Evolutionary conservation across 768 basidiomycete genomes (phyloP).

Genomic region (Antrodiella citrinella): DNA sequence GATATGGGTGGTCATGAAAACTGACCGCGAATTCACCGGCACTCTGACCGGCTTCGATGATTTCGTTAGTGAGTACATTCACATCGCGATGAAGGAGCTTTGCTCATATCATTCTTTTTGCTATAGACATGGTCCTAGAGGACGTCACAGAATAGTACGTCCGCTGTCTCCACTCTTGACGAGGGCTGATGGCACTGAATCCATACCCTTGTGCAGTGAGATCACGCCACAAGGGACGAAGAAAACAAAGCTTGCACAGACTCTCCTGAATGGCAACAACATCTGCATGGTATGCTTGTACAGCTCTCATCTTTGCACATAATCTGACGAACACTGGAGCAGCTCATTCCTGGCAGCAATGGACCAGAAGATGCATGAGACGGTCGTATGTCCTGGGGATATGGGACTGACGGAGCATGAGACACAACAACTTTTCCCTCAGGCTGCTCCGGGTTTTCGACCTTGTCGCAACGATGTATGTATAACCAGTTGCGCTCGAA

Average conservation of each 20-base stretch:
- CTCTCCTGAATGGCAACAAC: constrained; percentile 88
- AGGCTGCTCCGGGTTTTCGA: too few species aligned
- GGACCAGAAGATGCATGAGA: constrained; percentile 8
- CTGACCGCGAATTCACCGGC: constrained; percentile 93
- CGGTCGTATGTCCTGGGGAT: too few species aligned
- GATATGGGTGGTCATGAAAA: constrained; percentile 99
- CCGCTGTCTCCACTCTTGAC: neutral
- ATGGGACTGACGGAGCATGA: too few species aligned
- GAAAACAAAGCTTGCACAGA: constrained; percentile 78
- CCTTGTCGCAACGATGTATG: too few species aligned
- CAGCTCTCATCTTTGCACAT: neutral
- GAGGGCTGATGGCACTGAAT: neutral
- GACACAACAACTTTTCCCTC: too few species aligned
- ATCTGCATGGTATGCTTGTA: constrained; percentile 75
- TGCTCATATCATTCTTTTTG: neutral
- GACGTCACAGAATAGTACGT: constrained; percentile 95
- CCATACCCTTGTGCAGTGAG: constrained; percentile 45
- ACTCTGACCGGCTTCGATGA: constrained; percentile 95
- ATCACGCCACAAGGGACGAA: constrained; percentile 75
- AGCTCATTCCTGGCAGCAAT: constrained; percentile 13
- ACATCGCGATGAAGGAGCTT: neutral
- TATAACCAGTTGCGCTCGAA: too few species aligned
- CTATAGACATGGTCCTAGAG: constrained; percentile 84
- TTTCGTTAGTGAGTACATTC: constrained; percentile 85
- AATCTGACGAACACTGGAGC: neutral